phyloP scores from a whole-genome alignment of 805 yeast species.

The Kodamaea lidongshanica region DNA sequence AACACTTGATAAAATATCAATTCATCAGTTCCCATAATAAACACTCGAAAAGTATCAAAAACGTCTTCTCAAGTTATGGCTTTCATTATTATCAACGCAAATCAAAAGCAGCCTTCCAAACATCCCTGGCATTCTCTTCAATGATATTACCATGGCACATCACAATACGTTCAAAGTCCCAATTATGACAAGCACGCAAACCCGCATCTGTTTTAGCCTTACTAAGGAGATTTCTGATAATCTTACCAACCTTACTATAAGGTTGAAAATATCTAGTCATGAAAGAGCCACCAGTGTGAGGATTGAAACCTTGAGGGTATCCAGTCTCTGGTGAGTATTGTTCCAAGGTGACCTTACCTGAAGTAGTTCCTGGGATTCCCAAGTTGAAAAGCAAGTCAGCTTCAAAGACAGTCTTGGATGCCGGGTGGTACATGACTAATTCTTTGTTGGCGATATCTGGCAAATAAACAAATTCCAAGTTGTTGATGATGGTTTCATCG shows the following conservation, averaged over 20 bases:
- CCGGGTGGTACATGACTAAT: constrained; percentile 44
- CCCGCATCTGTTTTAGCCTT: constrained; percentile 15
- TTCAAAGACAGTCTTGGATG: constrained; percentile 44
- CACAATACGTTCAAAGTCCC: constrained; percentile 23
- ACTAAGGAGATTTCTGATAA: constrained; percentile 21
- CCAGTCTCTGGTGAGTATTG: constrained; percentile 43
- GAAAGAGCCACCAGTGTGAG: constrained; percentile 41
- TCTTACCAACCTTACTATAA: constrained; percentile 21
- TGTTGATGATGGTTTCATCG: constrained; percentile 32
- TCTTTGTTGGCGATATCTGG: constrained; percentile 58
- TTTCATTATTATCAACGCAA: no score
- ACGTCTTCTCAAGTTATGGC: no score
- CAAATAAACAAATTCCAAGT: constrained; percentile 50
- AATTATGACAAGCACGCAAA: constrained; percentile 15
- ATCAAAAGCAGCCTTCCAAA: constrained; percentile 20
- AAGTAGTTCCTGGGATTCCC: constrained; percentile 34
- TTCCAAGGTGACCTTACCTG: constrained; percentile 21
- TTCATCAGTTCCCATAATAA: no score
- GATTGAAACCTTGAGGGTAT: constrained; percentile 34
- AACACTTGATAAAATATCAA: no score
- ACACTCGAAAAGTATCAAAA: no score
- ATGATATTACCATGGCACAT: constrained; percentile 46
- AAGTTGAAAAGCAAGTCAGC: constrained; percentile 61
- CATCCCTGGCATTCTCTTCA: constrained; percentile 30
- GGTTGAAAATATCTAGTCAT: constrained; percentile 38